Percentiles rank a stretch among this genome's conserved stretches.
Conservation (phyloP, 305 asterid genomes). For the Solanum chacoense region DNA sequence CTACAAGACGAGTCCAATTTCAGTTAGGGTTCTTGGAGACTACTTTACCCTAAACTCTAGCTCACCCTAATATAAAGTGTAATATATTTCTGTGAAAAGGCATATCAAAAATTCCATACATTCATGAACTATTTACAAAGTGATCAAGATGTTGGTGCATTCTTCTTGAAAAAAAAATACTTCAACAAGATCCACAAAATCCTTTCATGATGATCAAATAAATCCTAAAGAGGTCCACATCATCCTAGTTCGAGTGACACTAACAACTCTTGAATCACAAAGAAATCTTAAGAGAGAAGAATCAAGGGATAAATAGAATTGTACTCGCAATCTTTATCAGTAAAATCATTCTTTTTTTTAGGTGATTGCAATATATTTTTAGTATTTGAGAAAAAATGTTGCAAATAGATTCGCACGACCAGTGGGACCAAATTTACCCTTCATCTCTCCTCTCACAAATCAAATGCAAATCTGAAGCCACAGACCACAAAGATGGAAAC, state of each 20-base stretch:
- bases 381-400: background rate
- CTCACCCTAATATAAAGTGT: background rate
- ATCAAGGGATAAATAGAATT: background rate
- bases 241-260: background rate
- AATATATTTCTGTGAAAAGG: too few species aligned
- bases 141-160: background rate
- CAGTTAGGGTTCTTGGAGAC: background rate
- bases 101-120: too few species aligned
- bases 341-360: too few species aligned
- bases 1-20: background rate
- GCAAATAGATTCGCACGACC: background rate
- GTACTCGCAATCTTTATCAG: background rate
- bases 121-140: background rate
- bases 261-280: too few species aligned
- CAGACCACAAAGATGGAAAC: background rate
- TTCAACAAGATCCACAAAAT: too few species aligned
- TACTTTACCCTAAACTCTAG: too few species aligned
- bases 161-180: background rate
- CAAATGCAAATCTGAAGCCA: background rate
- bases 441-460: background rate
- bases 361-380: background rate
- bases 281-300: background rate
- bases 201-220: too few species aligned
- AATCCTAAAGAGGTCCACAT: background rate
- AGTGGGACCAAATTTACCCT: background rate